Percentiles rank a stretch among this genome's conserved stretches.
phyloP scores from a whole-genome alignment of 176 grass and related monocot species.

The Oryza coarctata region DNA sequence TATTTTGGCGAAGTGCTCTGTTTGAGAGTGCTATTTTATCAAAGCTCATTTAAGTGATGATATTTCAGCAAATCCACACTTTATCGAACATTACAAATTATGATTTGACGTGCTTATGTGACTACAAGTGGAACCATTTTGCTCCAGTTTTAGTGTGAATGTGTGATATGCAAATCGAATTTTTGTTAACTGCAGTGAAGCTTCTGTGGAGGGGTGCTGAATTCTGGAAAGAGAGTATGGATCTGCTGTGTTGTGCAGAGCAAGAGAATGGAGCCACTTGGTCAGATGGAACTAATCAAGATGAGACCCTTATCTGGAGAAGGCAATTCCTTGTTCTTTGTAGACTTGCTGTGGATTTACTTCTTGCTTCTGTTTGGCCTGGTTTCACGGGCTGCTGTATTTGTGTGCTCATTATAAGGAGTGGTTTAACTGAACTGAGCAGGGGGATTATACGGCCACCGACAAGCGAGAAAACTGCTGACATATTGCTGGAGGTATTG shows the following conservation, averaged over 20 bases:
- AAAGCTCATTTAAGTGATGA: too few species aligned
- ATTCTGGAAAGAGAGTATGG: constrained; percentile 86
- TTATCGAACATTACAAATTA: background rate
- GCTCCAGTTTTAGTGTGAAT: background rate
- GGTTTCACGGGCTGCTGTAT: background rate
- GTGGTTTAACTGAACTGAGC: background rate
- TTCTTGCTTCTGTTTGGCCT: background rate
- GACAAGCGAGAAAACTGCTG: constrained; percentile 64
- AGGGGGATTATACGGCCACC: constrained; percentile 86
- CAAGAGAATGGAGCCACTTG: constrained; percentile 30
- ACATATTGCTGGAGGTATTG: constrained; percentile 81
- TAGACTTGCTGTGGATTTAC: background rate
- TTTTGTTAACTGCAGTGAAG: constrained; percentile 56
- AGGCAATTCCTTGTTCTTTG: constrained; percentile 54
- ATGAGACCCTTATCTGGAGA: constrained; percentile 69
- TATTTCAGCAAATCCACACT: too few species aligned
- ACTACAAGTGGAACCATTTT: background rate
- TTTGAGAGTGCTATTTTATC: too few species aligned
- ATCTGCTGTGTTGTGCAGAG: constrained; percentile 55
- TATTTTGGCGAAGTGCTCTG: too few species aligned
- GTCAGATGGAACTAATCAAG: constrained; percentile 3
- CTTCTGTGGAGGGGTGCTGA: constrained; percentile 86
- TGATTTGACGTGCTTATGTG: background rate
- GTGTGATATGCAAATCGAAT: background rate
- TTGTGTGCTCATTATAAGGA: background rate